Conservation (phyloP, 2,329 filamentous ascomycete species). For the Lasiodiplodia sp. region DNA sequence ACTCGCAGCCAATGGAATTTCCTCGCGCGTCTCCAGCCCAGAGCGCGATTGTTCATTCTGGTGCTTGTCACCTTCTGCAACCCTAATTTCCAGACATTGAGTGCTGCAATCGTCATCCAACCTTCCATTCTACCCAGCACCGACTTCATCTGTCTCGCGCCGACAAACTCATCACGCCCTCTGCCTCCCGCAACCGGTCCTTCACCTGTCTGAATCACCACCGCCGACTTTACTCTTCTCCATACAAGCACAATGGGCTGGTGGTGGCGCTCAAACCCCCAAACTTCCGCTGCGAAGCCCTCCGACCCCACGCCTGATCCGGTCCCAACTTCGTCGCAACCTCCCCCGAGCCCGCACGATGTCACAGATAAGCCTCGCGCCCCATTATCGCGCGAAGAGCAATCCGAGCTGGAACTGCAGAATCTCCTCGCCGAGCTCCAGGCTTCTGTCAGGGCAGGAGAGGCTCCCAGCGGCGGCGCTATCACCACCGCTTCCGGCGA, state of each 20-base stretch:
- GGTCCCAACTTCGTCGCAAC: slow-evolving; percentile 35
- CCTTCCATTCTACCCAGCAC: too few species aligned
- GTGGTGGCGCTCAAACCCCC: slow-evolving; percentile 51
- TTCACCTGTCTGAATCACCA: neutral
- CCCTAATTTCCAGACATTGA: neutral
- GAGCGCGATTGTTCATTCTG: neutral
- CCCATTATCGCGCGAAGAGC: slow-evolving; percentile 52
- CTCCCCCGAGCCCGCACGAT: slow-evolving; percentile 33
- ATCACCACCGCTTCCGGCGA: slow-evolving; percentile 5
- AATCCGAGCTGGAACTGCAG: slow-evolving; percentile 63
- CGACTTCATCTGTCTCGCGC: slow-evolving; percentile 2
- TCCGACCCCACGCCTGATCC: slow-evolving; percentile 32
- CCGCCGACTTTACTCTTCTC: neutral
- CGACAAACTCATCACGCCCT: neutral
- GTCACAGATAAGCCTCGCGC: slow-evolving; percentile 29
- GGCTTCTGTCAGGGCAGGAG: slow-evolving; percentile 35
- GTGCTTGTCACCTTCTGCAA: neutral
- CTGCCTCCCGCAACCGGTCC: slow-evolving; percentile 2
- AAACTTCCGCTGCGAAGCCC: slow-evolving; percentile 31
- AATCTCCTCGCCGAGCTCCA: slow-evolving; percentile 60
- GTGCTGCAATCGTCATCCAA: slow-evolving; percentile 1
- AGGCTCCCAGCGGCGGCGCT: slow-evolving; percentile 29
- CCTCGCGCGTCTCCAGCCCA: neutral
- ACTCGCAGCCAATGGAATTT: slow-evolving; percentile 27
- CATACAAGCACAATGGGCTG: slow-evolving; percentile 50